Conservation (phyloP, 768 basidiomycete genomes). For the Suillus subluteus region DNA sequence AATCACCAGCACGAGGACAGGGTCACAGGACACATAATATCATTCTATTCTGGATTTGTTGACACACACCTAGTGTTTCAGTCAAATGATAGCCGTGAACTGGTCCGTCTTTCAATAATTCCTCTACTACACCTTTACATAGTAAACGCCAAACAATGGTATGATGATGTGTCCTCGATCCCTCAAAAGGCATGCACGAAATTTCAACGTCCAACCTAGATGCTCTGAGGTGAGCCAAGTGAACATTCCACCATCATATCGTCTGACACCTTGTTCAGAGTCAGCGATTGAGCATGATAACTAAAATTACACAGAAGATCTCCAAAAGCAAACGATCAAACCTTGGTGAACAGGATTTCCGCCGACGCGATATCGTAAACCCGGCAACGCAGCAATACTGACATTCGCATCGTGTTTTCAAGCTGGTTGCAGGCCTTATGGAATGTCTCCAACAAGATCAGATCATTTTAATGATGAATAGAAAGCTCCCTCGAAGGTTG, state of each 20-base stretch:
- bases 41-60: background rate
- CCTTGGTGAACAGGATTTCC: constrained; percentile 1
- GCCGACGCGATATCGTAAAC: background rate
- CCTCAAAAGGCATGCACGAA: background rate
- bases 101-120: background rate
- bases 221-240: background rate
- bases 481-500: background rate
- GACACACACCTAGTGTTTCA: background rate
- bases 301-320: constrained; percentile 3
- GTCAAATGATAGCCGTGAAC: background rate
- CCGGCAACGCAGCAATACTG: background rate
- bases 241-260: background rate
- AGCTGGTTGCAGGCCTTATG: background rate
- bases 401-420: background rate
- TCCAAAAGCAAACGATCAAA: background rate
- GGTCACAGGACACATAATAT: background rate
- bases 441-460: background rate
- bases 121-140: background rate
- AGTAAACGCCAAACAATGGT: background rate
- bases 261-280: background rate
- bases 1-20: background rate
- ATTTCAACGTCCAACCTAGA: background rate
- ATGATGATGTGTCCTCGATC: background rate
- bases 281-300: background rate
- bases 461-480: background rate